Percentiles rank a stretch among this genome's conserved stretches.
phyloP scores from a whole-genome alignment of 768 basidiomycete genomes.

The Boletus huronensis region DNA sequence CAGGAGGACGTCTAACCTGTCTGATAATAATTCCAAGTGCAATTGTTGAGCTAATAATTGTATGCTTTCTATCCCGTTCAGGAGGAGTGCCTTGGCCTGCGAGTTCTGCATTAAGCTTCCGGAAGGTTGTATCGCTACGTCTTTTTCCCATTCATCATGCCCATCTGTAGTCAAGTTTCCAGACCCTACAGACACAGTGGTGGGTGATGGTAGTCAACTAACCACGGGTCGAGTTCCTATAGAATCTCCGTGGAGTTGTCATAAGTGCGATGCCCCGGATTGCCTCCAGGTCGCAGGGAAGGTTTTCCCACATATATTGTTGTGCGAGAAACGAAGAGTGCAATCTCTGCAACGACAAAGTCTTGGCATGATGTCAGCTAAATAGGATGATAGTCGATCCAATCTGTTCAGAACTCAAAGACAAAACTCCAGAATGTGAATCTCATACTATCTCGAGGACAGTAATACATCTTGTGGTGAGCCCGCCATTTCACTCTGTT shows the following conservation, averaged over 20 bases:
- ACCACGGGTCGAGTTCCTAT: not conserved
- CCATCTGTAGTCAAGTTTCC: not conserved
- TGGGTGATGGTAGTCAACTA: not conserved
- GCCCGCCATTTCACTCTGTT: too few species aligned
- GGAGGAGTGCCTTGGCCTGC: not conserved
- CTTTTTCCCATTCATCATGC: not conserved
- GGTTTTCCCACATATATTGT: not conserved
- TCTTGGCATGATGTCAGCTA: not conserved
- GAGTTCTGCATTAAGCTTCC: not conserved
- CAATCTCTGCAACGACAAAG: constrained; percentile 4
- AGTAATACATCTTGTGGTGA: too few species aligned
- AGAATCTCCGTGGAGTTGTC: not conserved
- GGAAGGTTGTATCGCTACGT: not conserved
- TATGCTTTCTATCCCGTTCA: not conserved
- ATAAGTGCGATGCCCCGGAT: not conserved
- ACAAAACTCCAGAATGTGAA: not conserved
- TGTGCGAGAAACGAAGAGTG: not conserved
- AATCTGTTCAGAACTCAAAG: not conserved
- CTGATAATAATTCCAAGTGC: not conserved
- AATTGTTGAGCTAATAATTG: not conserved
- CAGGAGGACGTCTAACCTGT: constrained; percentile 34
- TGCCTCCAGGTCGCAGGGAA: not conserved
- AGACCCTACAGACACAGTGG: not conserved
- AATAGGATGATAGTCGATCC: not conserved
- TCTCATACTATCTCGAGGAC: not conserved